Evolutionary conservation across 2,329 filamentous ascomycete genomes (phyloP).

Genomic region (Aspergillus aculeatus): DNA sequence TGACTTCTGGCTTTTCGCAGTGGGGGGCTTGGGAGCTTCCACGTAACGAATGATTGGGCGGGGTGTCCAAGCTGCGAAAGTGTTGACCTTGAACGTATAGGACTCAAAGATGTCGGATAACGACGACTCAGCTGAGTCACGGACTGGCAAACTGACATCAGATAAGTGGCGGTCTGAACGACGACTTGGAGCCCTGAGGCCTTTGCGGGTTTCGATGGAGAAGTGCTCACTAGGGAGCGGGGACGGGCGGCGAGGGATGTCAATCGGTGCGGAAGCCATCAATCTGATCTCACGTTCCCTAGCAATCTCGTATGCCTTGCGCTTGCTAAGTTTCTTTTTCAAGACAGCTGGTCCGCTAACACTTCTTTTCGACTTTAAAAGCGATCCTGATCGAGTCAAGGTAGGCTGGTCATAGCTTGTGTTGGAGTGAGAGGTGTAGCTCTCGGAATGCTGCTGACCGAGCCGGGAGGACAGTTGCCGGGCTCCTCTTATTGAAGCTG

Average conservation of each 20-base stretch:
- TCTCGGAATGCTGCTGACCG: conserved; percentile 14
- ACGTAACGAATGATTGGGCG: conserved; percentile 78
- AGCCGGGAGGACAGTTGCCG: conserved; percentile 10
- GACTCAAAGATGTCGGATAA: conserved; percentile 74
- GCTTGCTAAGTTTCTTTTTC: conserved; percentile 73
- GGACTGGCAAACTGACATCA: conserved; percentile 71
- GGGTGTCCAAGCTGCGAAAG: conserved; percentile 77
- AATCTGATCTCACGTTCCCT: conserved; percentile 86
- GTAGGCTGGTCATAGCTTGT: conserved; percentile 41
- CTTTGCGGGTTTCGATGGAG: conserved; percentile 53
- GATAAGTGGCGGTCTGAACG: conserved; percentile 64
- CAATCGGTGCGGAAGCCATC: conserved; percentile 69
- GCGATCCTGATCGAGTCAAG: conserved; percentile 49
- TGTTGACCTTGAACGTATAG: conserved; percentile 75
- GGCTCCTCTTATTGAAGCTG: conserved; percentile 18
- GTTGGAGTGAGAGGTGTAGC: conserved; percentile 37
- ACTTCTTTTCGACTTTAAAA: conserved; percentile 58
- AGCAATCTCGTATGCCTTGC: conserved; percentile 70
- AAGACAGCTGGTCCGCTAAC: conserved; percentile 57
- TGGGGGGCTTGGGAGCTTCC: conserved; percentile 60
- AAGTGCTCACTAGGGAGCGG: conserved; percentile 61
- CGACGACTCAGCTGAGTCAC: conserved; percentile 72
- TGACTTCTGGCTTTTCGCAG: conserved; percentile 47
- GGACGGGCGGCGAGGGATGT: conserved; percentile 60
- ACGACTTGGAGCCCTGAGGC: conserved; percentile 50